Evolutionary conservation across 345 rosid genomes (phyloP), one percentile per base, ranked within the genome.

Genomic region (Mercurialis annua): DNA sequence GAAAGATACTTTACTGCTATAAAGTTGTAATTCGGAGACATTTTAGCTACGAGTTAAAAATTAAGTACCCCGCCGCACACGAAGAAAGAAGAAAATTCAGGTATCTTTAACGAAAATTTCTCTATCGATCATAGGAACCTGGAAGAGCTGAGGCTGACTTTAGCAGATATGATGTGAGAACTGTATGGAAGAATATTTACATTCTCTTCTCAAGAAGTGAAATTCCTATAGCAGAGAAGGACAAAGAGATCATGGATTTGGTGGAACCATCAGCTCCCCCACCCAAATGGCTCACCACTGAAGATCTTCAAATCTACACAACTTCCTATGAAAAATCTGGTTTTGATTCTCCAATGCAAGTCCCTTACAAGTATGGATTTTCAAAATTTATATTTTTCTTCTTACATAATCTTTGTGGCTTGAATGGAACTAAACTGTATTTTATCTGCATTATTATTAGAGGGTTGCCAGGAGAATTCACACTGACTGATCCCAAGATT

Each of bases 211-310:
- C 78, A 29, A 54, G 76, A 44, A 74, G 76, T 38, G 76, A 78
- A 51, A 34, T 74, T n/a, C 81, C 78, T 2, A 59, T 64, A 15
- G 81, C 81, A 16, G 74, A 59, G 7, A 40, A 53, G 24, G 64
- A 78, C 8, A 40, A 63, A 65, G 81, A 78, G 67, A 71, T 74
- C n/a, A 70, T 78, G 78, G 78, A 78, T 38, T 21, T 78, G 78
- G 81, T 78, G 36, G 81, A 71, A 27, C 78, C 73, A 17, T 70
- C 73, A 9, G 51, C 69, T 5, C 64, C 76, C 36, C 55, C 68
- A 36, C 78, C 81, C 1, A 59, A 70, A 40, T 74, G 78, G 81
- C 53, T 74, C 48, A 62, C 56, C 10, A 23, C 38, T 5, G 78
- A 78, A 38, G 78, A 78, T 54, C 44, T 74, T 26, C 52, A 49